Percentiles rank a stretch among this genome's conserved stretches.
Conservation (phyloP, 2,329 filamentous ascomycete species). For the Sclerotiophoma versabilis region DNA sequence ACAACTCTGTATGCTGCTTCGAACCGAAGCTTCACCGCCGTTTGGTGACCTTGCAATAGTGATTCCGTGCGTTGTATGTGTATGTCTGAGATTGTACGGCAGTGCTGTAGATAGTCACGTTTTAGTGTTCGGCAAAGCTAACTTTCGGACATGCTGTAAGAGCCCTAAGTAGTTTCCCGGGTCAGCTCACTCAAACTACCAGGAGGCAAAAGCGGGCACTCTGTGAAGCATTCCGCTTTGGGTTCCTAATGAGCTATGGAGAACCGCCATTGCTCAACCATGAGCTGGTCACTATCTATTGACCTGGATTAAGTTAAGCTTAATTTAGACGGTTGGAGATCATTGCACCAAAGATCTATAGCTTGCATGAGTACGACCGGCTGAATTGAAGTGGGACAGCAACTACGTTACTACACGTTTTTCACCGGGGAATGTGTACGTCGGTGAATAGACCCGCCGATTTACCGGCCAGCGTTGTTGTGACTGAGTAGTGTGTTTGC, state of each 20-base stretch:
- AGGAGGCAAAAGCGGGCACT: background rate
- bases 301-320: background rate
- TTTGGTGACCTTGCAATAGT: background rate
- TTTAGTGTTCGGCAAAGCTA: conserved; percentile 3
- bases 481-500: background rate
- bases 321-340: background rate
- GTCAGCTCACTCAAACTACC: background rate
- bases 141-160: background rate
- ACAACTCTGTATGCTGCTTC: background rate
- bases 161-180: background rate
- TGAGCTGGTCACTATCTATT: background rate
- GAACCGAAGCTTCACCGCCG: background rate
- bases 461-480: conserved; percentile 13
- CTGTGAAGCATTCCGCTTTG: background rate
- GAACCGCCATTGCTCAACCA: background rate
- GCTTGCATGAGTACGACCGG: conserved; percentile 6
- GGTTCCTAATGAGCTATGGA: background rate
- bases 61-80: background rate
- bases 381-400: background rate
- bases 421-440: background rate
- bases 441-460: conserved; percentile 28
- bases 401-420: background rate
- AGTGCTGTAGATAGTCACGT: background rate
- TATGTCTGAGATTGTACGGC: background rate
- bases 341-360: conserved; percentile 7